Evolutionary conservation across 2,329 filamentous ascomycete species (phyloP), one percentile per base, ranked within the genome.

Genomic region (Emericellopsis cladophorae): DNA sequence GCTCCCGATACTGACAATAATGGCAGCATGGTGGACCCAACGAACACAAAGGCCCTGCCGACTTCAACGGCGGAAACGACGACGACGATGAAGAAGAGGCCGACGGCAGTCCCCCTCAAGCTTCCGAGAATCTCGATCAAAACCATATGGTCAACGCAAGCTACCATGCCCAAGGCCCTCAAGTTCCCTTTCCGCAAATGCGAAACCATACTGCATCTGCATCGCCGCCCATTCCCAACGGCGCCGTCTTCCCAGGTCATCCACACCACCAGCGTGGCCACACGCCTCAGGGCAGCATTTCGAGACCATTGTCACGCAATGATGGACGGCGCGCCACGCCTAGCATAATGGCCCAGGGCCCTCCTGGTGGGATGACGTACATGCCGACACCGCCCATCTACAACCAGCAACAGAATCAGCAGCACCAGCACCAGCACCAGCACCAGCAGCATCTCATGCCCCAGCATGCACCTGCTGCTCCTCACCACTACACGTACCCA

Each of bases 41-140:
- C 61, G 92, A 98, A 61, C 90, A 96, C 65, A 98, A 96, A 65
- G 90, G 90, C 2, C 92, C 92, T 1, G 74, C 76, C 41, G 92
- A 98, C 62, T 98, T 95, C 63, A 84, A 82, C 55, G 87, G 87
- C 48, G 82, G 84, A 46, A 83, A 84, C 49, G 86, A 92, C 40
- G 89, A 95, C 39, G 88, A 93, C 14, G 85, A 84, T 23, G 84
- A 85, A 21, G 79, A 81, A 44, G 79, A 81, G 44, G 56, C 47
- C 37, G 81, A 83, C 24, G 81, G 72, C 44, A 84, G 83, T 7
- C 84, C 83, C 37, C 81, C 81, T 7, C 77, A 31, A 31, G 55
- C 47, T 3, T 77, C 76, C 46, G 85, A 85, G 23, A 62, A 59
- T 21, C 55, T 68, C 47, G 71, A 74, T 11, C 80, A 49, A 53